Base-by-base conservation (phyloP, 345 rosid genomes). In the Cardiospermum halicacabum region DNA sequence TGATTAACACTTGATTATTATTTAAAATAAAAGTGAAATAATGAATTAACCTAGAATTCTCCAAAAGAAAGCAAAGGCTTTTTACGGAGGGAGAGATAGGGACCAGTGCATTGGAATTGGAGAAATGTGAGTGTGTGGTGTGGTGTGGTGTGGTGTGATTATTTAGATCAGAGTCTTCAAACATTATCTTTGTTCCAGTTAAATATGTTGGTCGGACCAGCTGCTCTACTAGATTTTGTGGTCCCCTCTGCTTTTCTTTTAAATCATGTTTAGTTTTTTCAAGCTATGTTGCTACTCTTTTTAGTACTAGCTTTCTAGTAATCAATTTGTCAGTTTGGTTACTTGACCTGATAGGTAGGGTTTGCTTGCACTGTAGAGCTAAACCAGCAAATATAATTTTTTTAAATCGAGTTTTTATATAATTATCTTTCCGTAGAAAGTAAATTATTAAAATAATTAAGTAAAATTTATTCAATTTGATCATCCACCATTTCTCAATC, bases 81-180 rank as follows among this genome's bases (percentile, higher is more conserved):
- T 12, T 11, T 18, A 32, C 40, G 11, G 61, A 57, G 51, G 51
- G 27, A 34, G 25, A 32, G 45, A 11, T 36, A 10, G 56, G 66
- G 56, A 62, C 66, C 66, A 47, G 39, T 34, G 61, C 63, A 48
- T 42, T 60, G 51, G 53, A 15, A n/a, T 47, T 47, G 40, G 55
- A 19, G 66, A 21, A 47, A 18, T 47, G 21, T 60, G 51, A 45
- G 34, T 40, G 22, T 26, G 32, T 43, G 64, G 36, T 43, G n/a
- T n/a, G n/a, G n/a, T n/a, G n/a, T n/a, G n/a, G n/a, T n/a, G n/a
- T 47, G 27, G 10, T 26, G 43, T 26, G 26, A 43, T 28, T 10
- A 58, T 21, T 13, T n/a, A n/a, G n/a, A 24, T 30, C 62, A 39
- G 19, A 13, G 6, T 24, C 49, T n/a, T n/a, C n/a, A n/a, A 30